Conservation (phyloP, 2,329 filamentous ascomycete species). For the Aspergillus eucalypticola region DNA sequence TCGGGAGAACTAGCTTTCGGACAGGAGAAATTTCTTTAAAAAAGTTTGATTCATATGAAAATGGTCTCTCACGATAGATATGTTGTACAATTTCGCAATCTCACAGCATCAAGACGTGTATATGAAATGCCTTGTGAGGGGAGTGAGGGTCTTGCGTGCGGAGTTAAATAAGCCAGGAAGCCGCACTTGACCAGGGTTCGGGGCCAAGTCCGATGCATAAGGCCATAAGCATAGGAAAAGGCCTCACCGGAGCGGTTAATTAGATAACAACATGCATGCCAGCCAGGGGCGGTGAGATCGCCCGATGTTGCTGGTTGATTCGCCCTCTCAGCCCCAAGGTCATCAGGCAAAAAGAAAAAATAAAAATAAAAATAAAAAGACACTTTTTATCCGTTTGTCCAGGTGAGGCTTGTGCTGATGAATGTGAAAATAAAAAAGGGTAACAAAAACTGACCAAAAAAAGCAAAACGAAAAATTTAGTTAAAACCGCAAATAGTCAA, state of each 20-base stretch:
- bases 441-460: not conserved
- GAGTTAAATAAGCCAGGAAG: slow-evolving; percentile 1
- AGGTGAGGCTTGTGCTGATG: not conserved
- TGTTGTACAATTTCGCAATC: not conserved
- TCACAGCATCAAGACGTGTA: not conserved
- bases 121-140: not conserved
- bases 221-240: slow-evolving; percentile 3
- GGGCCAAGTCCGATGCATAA: slow-evolving; percentile 1
- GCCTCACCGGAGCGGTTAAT: slow-evolving; percentile 8
- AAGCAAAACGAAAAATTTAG: not conserved
- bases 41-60: not conserved
- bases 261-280: slow-evolving; percentile 1
- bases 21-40: not conserved
- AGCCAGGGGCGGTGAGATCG: slow-evolving; percentile 14
- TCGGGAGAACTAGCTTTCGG: not conserved
- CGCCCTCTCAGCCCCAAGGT: not conserved
- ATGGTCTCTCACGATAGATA: too few species aligned
- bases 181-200: slow-evolving; percentile 4
- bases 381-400: slow-evolving; percentile 11
- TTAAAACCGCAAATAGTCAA: not conserved
- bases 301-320: slow-evolving; percentile 4
- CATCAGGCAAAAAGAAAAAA: not conserved
- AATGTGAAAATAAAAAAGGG: not conserved
- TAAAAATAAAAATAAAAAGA: slow-evolving; percentile 2
- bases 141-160: not conserved